These are phyloP conservation scores for Rubroshorea leprosula DNA, from an alignment of 345 rosid genomes.

Conservation along the genomic window DNA sequence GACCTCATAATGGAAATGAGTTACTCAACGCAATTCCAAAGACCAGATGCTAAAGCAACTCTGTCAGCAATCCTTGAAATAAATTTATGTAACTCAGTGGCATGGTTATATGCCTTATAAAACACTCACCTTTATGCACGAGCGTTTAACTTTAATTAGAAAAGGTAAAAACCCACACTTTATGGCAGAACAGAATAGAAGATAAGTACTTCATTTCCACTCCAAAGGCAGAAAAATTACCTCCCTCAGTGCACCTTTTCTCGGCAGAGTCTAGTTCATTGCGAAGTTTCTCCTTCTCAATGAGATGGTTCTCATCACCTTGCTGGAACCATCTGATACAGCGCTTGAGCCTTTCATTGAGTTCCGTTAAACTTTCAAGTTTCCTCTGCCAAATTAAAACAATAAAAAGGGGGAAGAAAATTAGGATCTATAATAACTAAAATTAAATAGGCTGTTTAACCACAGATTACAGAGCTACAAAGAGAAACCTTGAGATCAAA, in stretches of 20 bases:
- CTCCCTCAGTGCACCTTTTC: slow-evolving; percentile 46
- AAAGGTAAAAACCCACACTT: too few relatives aligned
- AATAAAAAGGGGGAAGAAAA: background rate
- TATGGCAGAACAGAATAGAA: too few relatives aligned
- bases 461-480: background rate
- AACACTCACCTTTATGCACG: too few relatives aligned
- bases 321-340: slow-evolving; percentile 75
- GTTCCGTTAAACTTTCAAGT: slow-evolving; percentile 48
- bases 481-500: slow-evolving; percentile 72
- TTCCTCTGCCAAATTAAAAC: slow-evolving; percentile 41
- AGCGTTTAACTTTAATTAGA: too few relatives aligned
- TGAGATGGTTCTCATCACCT: slow-evolving; percentile 49
- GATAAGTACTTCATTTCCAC: too few relatives aligned
- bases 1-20: too few relatives aligned
- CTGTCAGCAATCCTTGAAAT: too few relatives aligned
- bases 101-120: too few relatives aligned
- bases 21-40: too few relatives aligned
- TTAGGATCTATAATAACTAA: background rate
- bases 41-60: too few relatives aligned
- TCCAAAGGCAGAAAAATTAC: slow-evolving; percentile 23
- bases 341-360: slow-evolving; percentile 58
- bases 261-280: slow-evolving; percentile 48
- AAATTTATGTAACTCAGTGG: too few relatives aligned
- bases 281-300: slow-evolving; percentile 52
- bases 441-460: background rate